These are phyloP conservation scores for Metschnikowia lunata DNA, from an alignment of 805 yeast species.

Conservation along the genomic window DNA sequence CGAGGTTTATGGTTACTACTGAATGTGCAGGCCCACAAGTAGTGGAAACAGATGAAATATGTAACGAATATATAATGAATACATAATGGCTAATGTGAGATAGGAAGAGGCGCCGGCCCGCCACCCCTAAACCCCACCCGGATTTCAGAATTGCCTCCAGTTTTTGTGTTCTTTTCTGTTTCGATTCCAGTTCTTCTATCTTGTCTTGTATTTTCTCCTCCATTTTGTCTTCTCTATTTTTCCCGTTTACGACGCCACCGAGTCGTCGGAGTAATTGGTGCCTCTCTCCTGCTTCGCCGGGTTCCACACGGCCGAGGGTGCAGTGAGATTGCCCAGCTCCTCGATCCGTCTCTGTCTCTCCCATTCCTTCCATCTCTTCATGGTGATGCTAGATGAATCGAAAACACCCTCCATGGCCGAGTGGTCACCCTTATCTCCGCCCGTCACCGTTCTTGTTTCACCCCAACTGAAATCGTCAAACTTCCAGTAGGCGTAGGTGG, in stretches of 20 bases:
- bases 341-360: constrained; percentile 60
- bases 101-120: too few species aligned
- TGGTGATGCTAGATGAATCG: constrained; percentile 83
- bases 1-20: too few species aligned
- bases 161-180: too few species aligned
- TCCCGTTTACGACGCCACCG: constrained; percentile 4
- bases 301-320: constrained; percentile 45
- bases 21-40: too few species aligned
- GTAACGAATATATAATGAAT: too few species aligned
- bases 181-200: too few species aligned
- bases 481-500: constrained; percentile 87
- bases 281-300: constrained; percentile 33
- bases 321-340: constrained; percentile 23
- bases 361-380: constrained; percentile 94
- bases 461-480: constrained; percentile 98
- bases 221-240: too few species aligned
- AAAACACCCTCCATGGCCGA: constrained; percentile 74
- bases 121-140: too few species aligned
- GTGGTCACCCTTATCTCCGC: constrained; percentile 62
- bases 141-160: too few species aligned
- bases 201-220: too few species aligned
- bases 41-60: too few species aligned
- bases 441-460: constrained; percentile 78
- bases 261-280: constrained; percentile 25
- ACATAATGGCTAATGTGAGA: too few species aligned